Base-by-base conservation (phyloP, 2,329 filamentous ascomycete species). In the Lasiodiplodia sp. region DNA sequence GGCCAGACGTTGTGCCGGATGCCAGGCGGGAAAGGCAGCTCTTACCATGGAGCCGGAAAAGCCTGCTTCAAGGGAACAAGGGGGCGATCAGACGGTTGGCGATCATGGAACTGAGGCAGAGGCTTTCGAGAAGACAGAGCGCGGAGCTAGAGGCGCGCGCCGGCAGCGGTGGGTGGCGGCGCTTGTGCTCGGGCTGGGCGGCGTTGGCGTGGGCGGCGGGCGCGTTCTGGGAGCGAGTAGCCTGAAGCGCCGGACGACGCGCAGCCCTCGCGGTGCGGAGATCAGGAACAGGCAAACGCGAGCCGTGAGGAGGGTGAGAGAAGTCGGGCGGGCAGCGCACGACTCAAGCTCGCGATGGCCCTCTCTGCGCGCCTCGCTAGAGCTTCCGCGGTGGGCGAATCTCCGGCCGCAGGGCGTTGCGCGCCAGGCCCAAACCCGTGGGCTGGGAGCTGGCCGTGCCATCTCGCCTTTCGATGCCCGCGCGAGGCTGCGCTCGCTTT, bases 11-110 rank as follows among this genome's bases (percentile, higher is more conserved):
- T 64, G 55, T 37, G 67, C 67, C 58, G 66, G 66, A 63, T 52
- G 49, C 51, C 58, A 62, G 57, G 65, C 66, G 49, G 67, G 57
- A 63, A 25, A 63, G 66, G 37, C 67, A 56, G 60, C 67, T 67
- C 65, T 68, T 68, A 68, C 67, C 67, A 64, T 68, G 67, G 67
- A 64, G 58, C 67, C 40, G 67, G 67, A 64, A 65, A 68, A 68
- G 58, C 65, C 65, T 67, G 65, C 65, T 58, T 58, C 63, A 62
- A 68, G 56, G 66, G 44, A 47, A 44, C 63, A 62, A 68, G 56
- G 66, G 44, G 56, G 55, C 44, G 65, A 67, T 67, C 65, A 67
- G 65, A 67, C 55, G 65, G 40, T 67, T 60, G 66, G 44, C 55
- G 66, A 60, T 68, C 55, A 60, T 68, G 66, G 47, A 58, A 68